Percentiles rank a stretch among this genome's conserved stretches.
Evolutionary conservation across 345 rosid species (phyloP).

Genomic region (Pugionium dolabratum): DNA sequence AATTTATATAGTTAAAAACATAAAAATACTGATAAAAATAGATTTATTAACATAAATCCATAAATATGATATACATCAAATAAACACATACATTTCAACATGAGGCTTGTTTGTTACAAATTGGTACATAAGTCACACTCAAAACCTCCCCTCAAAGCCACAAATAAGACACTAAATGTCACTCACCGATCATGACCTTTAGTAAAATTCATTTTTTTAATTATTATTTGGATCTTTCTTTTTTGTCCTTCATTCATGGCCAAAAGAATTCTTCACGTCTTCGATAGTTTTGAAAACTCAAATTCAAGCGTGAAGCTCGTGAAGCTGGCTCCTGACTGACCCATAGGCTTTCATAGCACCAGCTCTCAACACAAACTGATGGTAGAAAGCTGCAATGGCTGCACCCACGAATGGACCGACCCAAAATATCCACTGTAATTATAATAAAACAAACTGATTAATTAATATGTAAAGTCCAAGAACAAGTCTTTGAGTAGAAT

Average conservation of each 20-base stretch:
- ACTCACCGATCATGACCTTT: slow-evolving; percentile 18
- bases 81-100: slow-evolving; percentile 10
- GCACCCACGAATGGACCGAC: slow-evolving; percentile 90
- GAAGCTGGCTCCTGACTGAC: slow-evolving; percentile 80
- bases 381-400: slow-evolving; percentile 84
- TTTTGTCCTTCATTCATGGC: not conserved
- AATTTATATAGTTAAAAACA: too few species aligned
- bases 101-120: slow-evolving; percentile 20
- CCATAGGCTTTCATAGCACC: slow-evolving; percentile 80
- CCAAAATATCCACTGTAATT: slow-evolving; percentile 80
- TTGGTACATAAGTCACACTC: slow-evolving; percentile 12
- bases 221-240: not conserved
- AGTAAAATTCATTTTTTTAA: not conserved
- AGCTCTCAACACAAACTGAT: slow-evolving; percentile 80
- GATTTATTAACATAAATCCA: too few species aligned
- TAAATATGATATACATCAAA: not conserved
- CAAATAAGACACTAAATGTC: slow-evolving; percentile 26
- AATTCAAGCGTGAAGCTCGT: slow-evolving; percentile 44
- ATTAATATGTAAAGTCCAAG: not conserved
- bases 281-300: not conserved
- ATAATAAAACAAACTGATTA: not conserved
- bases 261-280: slow-evolving; percentile 24
- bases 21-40: too few species aligned
- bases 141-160: slow-evolving; percentile 34
- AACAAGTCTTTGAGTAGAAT: not conserved